Evolutionary conservation across 208 protist species (phyloP), one percentile per base, ranked within the genome.

Genomic region (Acanthamoeba royreba): DNA sequence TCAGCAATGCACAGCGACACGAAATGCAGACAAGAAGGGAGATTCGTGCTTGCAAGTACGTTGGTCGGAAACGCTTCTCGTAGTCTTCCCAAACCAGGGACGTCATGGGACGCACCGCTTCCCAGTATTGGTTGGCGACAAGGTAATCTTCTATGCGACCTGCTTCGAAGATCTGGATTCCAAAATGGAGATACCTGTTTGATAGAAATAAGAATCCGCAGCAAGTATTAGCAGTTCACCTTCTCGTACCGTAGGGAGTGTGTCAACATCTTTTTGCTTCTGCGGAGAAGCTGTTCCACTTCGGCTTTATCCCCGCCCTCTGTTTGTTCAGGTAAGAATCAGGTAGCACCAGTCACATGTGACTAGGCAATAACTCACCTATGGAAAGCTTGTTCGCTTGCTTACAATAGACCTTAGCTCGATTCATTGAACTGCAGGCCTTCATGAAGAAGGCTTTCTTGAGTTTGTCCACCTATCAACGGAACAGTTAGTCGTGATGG

Each of bases 401-500:
- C 55, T 91, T 91, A 53, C 85, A 91, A 53, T 91, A 91, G 85
- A 91, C 85, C 55, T 91, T 91, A 25, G 85, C 85, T 40, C 85
- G 33, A 33, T 91, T 91, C 52, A 72, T 91, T 13, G 52, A 91
- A 72, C 85, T 91, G 55, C 85, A 91, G 33, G 53, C 85, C 33
- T 91, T 91, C 40, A 45, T 61, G 55, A 91, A 91, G 85, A 91
- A 91, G 19, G 85, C 46, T 33, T 72, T 61, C 43, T 91, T 91
- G n/a, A 91, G 35, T 53, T 61, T 49, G 43, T 55, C 43, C 4
- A 58, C 43, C 77, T 87, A n/a, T 55, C 49, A 19, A 9, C 13
- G 19, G 49, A 55, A 19, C 49, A 19, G n/a, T n/a, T n/a, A n/a
- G n/a, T n/a, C n/a, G n/a, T n/a, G 9, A n/a, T n/a, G n/a, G n/a